Conservation (phyloP, 306 rosid species). For the Casuarina glauca region DNA sequence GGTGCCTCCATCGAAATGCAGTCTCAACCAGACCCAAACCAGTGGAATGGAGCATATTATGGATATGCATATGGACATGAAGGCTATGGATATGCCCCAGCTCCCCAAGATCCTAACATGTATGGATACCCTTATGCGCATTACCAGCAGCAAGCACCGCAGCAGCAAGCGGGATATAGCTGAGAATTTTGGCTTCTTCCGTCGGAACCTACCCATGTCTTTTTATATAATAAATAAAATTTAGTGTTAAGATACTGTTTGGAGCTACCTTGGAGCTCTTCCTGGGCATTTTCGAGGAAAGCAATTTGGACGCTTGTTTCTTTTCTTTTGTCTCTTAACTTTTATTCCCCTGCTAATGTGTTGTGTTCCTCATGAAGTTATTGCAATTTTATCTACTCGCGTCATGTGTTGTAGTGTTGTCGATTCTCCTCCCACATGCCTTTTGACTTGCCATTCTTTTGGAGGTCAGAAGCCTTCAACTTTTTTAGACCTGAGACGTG, state of each 20-base stretch:
- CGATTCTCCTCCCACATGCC: neutral
- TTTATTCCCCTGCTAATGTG: neutral
- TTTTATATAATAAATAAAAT: conserved; percentile 1
- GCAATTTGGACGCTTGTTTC: neutral
- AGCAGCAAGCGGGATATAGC: conserved; percentile 78
- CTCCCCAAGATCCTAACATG: conserved; percentile 82
- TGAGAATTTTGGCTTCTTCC: conserved; percentile 26
- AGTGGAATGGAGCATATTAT: conserved; percentile 75
- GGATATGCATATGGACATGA: conserved; percentile 83
- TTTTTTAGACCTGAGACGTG: too few relatives aligned
- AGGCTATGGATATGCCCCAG: conserved; percentile 74
- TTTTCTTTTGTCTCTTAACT: neutral
- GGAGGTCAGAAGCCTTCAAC: too few relatives aligned
- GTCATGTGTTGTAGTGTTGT: neutral
- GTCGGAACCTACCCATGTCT: conserved; percentile 10
- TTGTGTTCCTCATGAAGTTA: neutral
- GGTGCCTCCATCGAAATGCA: conserved; percentile 26
- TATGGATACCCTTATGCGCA: conserved; percentile 72
- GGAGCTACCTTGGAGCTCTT: conserved; percentile 1
- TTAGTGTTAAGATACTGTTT: conserved; percentile 29
- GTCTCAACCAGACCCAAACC: conserved; percentile 69
- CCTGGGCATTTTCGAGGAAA: neutral
- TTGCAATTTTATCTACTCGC: neutral
- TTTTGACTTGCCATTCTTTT: neutral
- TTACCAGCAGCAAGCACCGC: conserved; percentile 82